Percentiles rank a stretch among this genome's conserved stretches.
Conservation (phyloP, 2,329 filamentous ascomycete genomes). For the Blastomyces percursus region DNA sequence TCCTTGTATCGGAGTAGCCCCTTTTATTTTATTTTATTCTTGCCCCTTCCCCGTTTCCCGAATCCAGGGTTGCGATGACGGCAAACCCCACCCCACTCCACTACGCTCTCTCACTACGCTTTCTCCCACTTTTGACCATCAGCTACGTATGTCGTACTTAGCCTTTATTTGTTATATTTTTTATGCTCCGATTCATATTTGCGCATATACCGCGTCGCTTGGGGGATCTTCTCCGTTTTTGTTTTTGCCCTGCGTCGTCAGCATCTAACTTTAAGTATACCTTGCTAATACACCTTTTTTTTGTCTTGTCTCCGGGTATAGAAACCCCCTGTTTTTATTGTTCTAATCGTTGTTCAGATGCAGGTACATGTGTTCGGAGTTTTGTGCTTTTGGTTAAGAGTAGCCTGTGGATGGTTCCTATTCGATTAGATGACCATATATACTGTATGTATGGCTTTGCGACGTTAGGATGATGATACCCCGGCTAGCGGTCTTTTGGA, state of each 20-base stretch:
- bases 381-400: neutral
- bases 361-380: neutral
- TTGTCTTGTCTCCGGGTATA: neutral
- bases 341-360: neutral
- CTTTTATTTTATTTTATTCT: no score
- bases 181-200: neutral
- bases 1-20: neutral
- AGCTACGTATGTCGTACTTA: neutral
- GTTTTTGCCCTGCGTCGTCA: neutral
- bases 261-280: neutral
- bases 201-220: neutral
- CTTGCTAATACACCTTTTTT: neutral
- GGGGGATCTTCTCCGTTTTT: neutral
- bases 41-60: neutral
- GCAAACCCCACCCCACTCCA: neutral
- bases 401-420: neutral
- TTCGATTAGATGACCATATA: neutral
- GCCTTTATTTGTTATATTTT: neutral
- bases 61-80: neutral
- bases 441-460: no score
- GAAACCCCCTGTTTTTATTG: no score
- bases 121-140: neutral
- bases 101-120: neutral
- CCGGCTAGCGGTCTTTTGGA: no score
- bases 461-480: no score